Base-by-base conservation (phyloP, 2,329 filamentous ascomycete species). In the Penicillium frequentans region DNA sequence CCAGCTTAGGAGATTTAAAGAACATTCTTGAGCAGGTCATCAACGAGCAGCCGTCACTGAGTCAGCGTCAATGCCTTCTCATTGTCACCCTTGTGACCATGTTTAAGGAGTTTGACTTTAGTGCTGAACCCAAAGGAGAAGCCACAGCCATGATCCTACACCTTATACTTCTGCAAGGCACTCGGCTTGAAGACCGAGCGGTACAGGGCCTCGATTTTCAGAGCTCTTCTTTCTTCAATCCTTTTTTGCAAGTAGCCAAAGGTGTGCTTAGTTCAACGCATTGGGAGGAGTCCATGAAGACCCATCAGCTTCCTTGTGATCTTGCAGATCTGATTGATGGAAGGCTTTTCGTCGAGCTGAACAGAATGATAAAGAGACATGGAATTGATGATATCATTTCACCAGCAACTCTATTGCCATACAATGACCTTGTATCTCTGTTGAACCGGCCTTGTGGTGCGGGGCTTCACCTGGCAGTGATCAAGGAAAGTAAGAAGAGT, bases 281-380 rank as follows among this genome's bases (percentile, higher is more conserved):
- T 27, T 83, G 72, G 77, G 64, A 54, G 50, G 64, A 65, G 13
- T 67, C 64, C 43, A 64, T 73, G 43, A 49, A 54, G 3, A 47
- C 64, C 13, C 58, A 56, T 29, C 29, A 61, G 14, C 50, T 66
- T 9, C 52, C 57, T 10, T 80, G 77, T 62, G 81, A 86, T 64
- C 66, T 85, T 6, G 75, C 75, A 16, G 85, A 87, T 66, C 69
- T 84, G 6, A 67, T 86, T 14, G 84, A 87, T 68, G 84, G 84
- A 7, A 75, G 83, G 39, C 64, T 84, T 6, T 76, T 80, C 27
- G 39, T 59, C 43, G 37, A 62, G 24, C 44, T 43, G 29, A 59
- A 59, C 46, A 55, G 16, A 23, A 52, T 46, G 42, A 54, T 49
- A 49, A 50, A 57, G 37, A 53, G 29, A 37, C 4, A 39, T 19